Percentiles rank a stretch among this genome's conserved stretches.
Evolutionary conservation across 2,329 filamentous ascomycete genomes (phyloP).

Genomic region (Fusarium devonianum): DNA sequence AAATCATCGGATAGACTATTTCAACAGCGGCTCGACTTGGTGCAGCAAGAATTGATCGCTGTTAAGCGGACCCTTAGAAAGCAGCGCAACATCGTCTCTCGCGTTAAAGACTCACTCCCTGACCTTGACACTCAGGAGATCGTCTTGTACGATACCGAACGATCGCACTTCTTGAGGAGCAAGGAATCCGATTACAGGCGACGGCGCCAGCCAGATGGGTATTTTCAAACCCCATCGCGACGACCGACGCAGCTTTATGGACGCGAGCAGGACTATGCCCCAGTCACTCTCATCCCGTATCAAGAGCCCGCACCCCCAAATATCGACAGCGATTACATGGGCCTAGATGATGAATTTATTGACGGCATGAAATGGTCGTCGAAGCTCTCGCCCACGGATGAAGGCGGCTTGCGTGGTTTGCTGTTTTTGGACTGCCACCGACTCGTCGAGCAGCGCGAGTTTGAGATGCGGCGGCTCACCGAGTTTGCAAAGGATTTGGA

Average conservation of each 20-base stretch:
- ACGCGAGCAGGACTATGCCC: slow-evolving; percentile 11
- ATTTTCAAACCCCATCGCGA: not conserved
- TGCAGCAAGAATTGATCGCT: slow-evolving; percentile 52
- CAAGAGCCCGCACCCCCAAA: slow-evolving; percentile 3
- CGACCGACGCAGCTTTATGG: slow-evolving; percentile 13
- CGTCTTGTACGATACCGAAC: slow-evolving; percentile 20
- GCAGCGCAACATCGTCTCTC: slow-evolving; percentile 44
- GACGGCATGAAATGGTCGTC: slow-evolving; percentile 42
- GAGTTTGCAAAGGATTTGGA: slow-evolving; percentile 45
- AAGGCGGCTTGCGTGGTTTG: slow-evolving; percentile 49
- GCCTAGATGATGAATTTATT: slow-evolving; percentile 36
- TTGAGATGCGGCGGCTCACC: slow-evolving; percentile 43
- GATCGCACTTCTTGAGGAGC: slow-evolving; percentile 9
- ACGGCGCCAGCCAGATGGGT: slow-evolving; percentile 10
- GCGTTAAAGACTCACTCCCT: slow-evolving; percentile 37
- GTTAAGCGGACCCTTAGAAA: slow-evolving; percentile 47
- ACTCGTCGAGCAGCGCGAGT: slow-evolving; percentile 49
- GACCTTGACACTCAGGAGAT: slow-evolving; percentile 24
- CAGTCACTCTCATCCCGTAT: not conserved
- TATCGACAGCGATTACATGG: slow-evolving; percentile 32
- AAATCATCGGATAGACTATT: slow-evolving; percentile 51
- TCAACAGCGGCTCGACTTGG: slow-evolving; percentile 50
- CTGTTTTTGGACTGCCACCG: slow-evolving; percentile 50
- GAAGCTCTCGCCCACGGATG: slow-evolving; percentile 48
- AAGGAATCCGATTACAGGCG: slow-evolving; percentile 13